A percentile compares a stretch with the other conserved stretches of the same genome.
Conservation (phyloP, 2,329 filamentous ascomycete genomes). For the Fusarium goolgardi region DNA sequence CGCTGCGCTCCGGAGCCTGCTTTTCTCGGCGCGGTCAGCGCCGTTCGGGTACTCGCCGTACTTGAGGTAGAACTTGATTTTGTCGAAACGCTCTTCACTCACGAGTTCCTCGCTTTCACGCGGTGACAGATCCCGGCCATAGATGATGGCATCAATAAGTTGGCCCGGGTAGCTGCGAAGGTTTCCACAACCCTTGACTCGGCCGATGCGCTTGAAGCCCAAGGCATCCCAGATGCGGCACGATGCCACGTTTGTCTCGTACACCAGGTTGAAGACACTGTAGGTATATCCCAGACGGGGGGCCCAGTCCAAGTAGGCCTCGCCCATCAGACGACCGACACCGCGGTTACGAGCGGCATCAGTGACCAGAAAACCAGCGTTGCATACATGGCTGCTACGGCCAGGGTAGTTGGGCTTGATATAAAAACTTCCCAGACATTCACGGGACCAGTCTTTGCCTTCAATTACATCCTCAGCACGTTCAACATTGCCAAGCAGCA, state of each 20-base stretch:
- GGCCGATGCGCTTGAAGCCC: conserved; percentile 91
- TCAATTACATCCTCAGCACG: conserved; percentile 68
- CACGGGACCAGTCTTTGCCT: conserved; percentile 78
- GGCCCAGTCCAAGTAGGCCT: conserved; percentile 81
- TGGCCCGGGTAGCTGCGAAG: conserved; percentile 75
- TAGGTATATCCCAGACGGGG: conserved; percentile 88
- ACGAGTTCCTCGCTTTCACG: conserved; percentile 82
- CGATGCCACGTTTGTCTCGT: conserved; percentile 91
- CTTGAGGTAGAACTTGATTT: conserved; percentile 97
- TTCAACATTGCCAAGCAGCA: conserved; percentile 82
- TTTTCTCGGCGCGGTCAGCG: conserved; percentile 95
- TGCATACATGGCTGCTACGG: conserved; percentile 90
- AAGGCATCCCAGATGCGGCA: conserved; percentile 93
- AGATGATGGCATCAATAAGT: conserved; percentile 80
- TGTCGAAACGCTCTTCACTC: conserved; percentile 97
- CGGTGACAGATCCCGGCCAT: conserved; percentile 71
- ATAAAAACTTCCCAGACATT: conserved; percentile 91
- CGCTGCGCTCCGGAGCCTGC: conserved; percentile 88
- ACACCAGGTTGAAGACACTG: conserved; percentile 93
- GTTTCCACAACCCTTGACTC: conserved; percentile 78
- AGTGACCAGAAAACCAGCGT: conserved; percentile 82
- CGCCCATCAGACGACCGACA: conserved; percentile 80
- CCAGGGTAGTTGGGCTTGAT: conserved; percentile 95
- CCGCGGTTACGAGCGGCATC: conserved; percentile 78
- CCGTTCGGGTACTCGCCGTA: conserved; percentile 93